Base-by-base conservation (phyloP, 306 rosid species). In the Gleditsia sinensis region DNA sequence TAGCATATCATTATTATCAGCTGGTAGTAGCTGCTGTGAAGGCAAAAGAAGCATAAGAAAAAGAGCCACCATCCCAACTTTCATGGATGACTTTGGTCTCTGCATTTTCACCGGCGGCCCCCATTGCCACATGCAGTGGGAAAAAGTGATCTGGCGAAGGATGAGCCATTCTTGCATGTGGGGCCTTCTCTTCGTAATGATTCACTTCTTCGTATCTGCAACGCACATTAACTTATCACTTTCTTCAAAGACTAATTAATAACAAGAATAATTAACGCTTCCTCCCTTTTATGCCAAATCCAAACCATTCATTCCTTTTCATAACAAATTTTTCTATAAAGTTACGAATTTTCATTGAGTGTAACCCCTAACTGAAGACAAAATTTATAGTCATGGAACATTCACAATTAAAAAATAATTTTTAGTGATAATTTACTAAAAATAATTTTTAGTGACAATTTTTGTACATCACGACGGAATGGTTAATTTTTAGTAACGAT, bases 61-160 rank as follows among this genome's bases (percentile, higher is more conserved):
- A 1, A 36, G 83, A 49, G 56, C 77, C 77, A 68, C 30, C 80
- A 48, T 74, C 83, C 86, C 83, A 82, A 67, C 83, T 82, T 27
- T 82, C 80, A 1, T 82, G 86, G 1, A 82, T 14, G 69, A 82
- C 53, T 37, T 46, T 56, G 66, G 86, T 80, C 83, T 78, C 67
- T 0, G 87, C 62, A 5, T 83, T 72, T 30, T 80, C 84, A 28
- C 87, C 87, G 13, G 84, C 87, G 12, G 87, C 87, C 12, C 82
- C 87, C 84, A 76, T 42, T 34, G 82, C 87, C 39, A 83, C 87
- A 73, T 80, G 84, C 74, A 80, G 67, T 53, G 87, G 87, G 21
- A 71, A 80, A 60, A 80, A 80, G 54, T 83, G 87, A 67, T 80
- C 87, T 0, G 84, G 79, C 77, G 55, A 42, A 0, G 87, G 84